Evolutionary conservation across 176 grass and related monocot species (phyloP).

Genomic region (Miscanthus lutarioriparius): DNA sequence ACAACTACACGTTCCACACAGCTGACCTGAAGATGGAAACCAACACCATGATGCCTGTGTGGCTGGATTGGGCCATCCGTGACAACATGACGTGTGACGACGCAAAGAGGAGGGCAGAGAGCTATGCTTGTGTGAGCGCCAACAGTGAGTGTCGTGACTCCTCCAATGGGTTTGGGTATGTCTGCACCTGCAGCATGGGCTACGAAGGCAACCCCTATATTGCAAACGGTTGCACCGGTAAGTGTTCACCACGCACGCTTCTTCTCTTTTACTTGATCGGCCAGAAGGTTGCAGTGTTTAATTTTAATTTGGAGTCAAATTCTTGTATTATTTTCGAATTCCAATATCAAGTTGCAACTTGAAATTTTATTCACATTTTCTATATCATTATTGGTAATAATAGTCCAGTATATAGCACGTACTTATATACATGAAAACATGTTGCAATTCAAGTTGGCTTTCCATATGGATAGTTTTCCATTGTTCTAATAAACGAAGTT

Average conservation of each 20-base stretch:
- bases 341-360: not conserved
- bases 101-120: not conserved
- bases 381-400: no score
- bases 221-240: not conserved
- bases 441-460: not conserved
- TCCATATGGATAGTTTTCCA: not conserved
- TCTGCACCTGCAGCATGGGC: conserved; percentile 14
- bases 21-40: not conserved
- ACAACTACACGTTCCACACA: not conserved
- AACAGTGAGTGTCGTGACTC: not conserved
- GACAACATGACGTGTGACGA: not conserved
- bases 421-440: not conserved
- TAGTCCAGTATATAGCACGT: no score
- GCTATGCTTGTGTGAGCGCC: conserved; percentile 3
- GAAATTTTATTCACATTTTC: no score
- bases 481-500: not conserved
- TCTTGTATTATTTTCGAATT: not conserved
- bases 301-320: not conserved
- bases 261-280: not conserved
- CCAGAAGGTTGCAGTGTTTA: not conserved
- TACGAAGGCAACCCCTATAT: conserved; percentile 23
- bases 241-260: not conserved
- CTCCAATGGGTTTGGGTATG: conserved; percentile 1
- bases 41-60: not conserved
- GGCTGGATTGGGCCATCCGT: conserved; percentile 24